Conservation (phyloP, 768 basidiomycete genomes). For the Kwoniella sp. region DNA sequence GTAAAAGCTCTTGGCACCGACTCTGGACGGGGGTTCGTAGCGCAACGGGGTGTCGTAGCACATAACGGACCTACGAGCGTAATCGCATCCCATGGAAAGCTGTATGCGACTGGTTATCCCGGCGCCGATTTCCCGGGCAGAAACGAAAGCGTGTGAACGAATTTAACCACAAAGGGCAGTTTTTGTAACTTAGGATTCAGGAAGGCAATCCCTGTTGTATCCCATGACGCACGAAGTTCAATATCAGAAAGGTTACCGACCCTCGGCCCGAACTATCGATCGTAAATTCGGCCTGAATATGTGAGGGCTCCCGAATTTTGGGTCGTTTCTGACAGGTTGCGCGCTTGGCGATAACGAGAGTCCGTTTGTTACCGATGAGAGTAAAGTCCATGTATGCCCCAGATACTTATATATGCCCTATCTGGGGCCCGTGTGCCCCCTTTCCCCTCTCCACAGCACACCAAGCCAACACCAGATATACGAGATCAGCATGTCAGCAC, state of each 20-base stretch:
- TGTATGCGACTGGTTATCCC: no score
- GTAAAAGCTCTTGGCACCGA: no score
- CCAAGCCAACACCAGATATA: neutral
- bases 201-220: no score
- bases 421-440: neutral
- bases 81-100: no score
- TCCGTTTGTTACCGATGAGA: neutral
- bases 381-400: neutral
- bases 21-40: no score
- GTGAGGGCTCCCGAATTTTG: neutral
- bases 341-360: neutral
- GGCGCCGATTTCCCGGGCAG: neutral
- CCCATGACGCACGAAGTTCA: neutral
- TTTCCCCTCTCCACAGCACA: neutral
- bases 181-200: neutral
- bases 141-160: neutral
- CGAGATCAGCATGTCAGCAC: neutral
- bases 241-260: neutral
- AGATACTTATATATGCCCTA: conserved; percentile 1
- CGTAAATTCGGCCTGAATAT: neutral
- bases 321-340: neutral
- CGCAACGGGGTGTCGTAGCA: no score
- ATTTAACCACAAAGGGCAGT: neutral
- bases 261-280: neutral
- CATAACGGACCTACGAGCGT: no score